These are phyloP conservation scores for Sphagnum contortum DNA, from an alignment of 225 moss, liverwort and hornwort genomes.

Conservation along the genomic window DNA sequence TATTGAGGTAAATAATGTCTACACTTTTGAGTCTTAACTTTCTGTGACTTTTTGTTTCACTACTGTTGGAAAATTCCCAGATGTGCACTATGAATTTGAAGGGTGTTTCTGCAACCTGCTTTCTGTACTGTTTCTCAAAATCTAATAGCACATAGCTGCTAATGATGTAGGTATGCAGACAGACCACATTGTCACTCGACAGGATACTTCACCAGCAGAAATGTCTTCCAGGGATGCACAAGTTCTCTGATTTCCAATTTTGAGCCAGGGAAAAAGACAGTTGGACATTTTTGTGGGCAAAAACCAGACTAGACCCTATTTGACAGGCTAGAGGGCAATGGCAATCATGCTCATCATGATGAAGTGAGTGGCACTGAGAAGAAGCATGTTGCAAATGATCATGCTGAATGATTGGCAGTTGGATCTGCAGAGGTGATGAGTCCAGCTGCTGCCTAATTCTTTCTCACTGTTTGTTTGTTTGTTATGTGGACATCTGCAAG, in stretches of 20 bases:
- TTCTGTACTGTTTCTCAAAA: too few relatives aligned
- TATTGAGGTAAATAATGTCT: too few relatives aligned
- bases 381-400: conserved; percentile 92
- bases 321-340: conserved; percentile 79
- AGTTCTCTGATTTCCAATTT: conserved; percentile 54
- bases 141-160: too few relatives aligned
- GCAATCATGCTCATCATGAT: conserved; percentile 95
- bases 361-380: conserved; percentile 95
- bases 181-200: conserved; percentile 89
- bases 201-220: conserved; percentile 88
- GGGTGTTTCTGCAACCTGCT: too few relatives aligned
- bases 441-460: too few relatives aligned
- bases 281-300: conserved; percentile 72
- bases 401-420: conserved; percentile 55
- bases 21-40: too few relatives aligned
- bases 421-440: conserved; percentile 66
- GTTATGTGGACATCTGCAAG: too few relatives aligned
- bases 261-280: conserved; percentile 79
- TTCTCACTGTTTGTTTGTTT: too few relatives aligned
- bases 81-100: too few relatives aligned
- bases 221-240: conserved; percentile 80
- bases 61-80: too few relatives aligned
- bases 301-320: conserved; percentile 60
- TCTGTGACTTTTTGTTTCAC: too few relatives aligned
- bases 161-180: conserved; percentile 65